Conservation (phyloP, 2,329 filamentous ascomycete genomes). For the Phaeophleospora eucalypticola region DNA sequence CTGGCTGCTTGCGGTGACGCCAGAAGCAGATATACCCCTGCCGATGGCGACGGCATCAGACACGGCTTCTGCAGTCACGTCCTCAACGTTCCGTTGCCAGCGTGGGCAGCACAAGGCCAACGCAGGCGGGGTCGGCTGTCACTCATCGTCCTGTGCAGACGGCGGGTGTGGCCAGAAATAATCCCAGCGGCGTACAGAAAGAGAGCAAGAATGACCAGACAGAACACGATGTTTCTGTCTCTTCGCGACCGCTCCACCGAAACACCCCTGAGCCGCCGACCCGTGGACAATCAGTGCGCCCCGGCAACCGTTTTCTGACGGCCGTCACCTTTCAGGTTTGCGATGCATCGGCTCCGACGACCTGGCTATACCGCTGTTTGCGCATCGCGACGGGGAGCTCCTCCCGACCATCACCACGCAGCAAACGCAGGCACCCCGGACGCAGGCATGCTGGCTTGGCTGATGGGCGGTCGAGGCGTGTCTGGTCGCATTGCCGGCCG, state of each 20-base stretch:
- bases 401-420: not conserved
- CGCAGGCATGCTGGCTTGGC: not conserved
- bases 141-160: too few species aligned
- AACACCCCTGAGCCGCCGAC: too few species aligned
- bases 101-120: not conserved
- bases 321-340: not conserved
- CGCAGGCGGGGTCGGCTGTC: not conserved
- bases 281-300: too few species aligned
- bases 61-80: conserved; percentile 2
- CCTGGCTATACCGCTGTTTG: conserved; percentile 15
- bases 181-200: too few species aligned
- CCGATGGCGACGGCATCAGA: not conserved
- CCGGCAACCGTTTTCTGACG: not conserved
- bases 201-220: too few species aligned
- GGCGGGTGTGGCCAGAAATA: too few species aligned
- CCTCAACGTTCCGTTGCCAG: not conserved
- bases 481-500: too few species aligned
- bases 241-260: too few species aligned
- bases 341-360: conserved; percentile 12
- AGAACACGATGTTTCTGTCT: too few species aligned
- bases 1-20: conserved; percentile 2
- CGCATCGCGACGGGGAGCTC: conserved; percentile 2
- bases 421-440: not conserved
- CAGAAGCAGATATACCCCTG: conserved; percentile 2
- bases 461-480: conserved; percentile 8